Conservation (phyloP, 495 filamentous ascomycete species). For the Penicillium salamii region DNA sequence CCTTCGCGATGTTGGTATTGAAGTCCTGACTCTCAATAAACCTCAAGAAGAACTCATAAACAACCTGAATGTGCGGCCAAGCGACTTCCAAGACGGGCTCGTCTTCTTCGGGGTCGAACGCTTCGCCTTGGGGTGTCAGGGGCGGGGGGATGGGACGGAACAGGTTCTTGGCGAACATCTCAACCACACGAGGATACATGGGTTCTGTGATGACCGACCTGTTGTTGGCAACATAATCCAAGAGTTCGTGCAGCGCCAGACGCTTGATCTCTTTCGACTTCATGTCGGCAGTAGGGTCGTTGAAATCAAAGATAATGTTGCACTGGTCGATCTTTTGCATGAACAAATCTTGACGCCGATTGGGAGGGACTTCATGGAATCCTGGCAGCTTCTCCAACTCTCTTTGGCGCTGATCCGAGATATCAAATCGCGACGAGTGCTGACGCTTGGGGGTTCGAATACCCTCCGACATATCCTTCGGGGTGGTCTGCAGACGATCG, state of each 20-base stretch:
- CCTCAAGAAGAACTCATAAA: conserved; percentile 98
- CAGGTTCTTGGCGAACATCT: conserved; percentile 99
- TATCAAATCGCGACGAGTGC: conserved; percentile 96
- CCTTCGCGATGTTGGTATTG: conserved; percentile 99
- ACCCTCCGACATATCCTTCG: conserved; percentile 93
- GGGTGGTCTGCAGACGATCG: conserved; percentile 86
- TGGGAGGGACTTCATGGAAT: conserved; percentile 97
- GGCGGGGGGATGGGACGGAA: conserved; percentile 97
- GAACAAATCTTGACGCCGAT: conserved; percentile 93
- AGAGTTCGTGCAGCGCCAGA: conserved; percentile 89
- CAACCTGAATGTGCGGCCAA: conserved; percentile 99
- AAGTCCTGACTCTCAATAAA: conserved; percentile 99
- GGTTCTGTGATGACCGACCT: conserved; percentile 97
- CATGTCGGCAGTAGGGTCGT: conserved; percentile 97
- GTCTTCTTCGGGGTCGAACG: conserved; percentile 98
- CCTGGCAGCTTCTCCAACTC: conserved; percentile 96
- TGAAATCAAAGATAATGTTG: conserved; percentile 99
- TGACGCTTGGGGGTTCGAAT: conserved; percentile 93
- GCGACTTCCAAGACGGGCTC: conserved; percentile 97
- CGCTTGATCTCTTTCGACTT: conserved; percentile 99
- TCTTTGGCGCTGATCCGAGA: conserved; percentile 84
- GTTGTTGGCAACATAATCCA: conserved; percentile 99
- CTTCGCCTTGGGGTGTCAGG: conserved; percentile 95
- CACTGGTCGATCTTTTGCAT: conserved; percentile 99
- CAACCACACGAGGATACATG: conserved; percentile 98